A percentile compares a stretch with the other conserved stretches of the same genome.
Evolutionary conservation across 2,329 filamentous ascomycete genomes (phyloP).

Genomic region (Sporothrix brasiliensis): DNA sequence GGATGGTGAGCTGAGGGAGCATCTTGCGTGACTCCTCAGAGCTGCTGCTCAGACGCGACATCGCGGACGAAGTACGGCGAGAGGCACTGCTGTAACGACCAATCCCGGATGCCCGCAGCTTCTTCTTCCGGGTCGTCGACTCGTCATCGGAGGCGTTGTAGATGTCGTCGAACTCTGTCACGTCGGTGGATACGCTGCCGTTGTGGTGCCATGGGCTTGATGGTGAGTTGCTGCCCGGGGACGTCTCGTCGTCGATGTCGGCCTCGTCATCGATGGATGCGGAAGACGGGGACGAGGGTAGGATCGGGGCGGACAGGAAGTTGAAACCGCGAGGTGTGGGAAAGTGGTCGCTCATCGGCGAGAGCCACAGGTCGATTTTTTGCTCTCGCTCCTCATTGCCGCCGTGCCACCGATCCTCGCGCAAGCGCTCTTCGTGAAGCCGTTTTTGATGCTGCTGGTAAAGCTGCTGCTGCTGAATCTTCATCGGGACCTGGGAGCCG

Average conservation of each 20-base stretch:
- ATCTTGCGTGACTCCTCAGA: slow-evolving; percentile 45
- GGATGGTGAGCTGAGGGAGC: slow-evolving; percentile 59
- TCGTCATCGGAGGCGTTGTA: slow-evolving; percentile 87
- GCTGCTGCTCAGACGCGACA: slow-evolving; percentile 13
- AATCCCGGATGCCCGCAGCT: slow-evolving; percentile 48
- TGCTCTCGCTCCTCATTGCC: slow-evolving; percentile 45
- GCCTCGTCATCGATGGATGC: slow-evolving; percentile 53
- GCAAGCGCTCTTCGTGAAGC: slow-evolving; percentile 40
- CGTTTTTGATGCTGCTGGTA: slow-evolving; percentile 19
- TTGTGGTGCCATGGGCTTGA: slow-evolving; percentile 63
- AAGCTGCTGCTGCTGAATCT: slow-evolving; percentile 26
- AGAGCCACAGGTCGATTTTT: slow-evolving; percentile 62
- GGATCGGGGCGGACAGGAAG: slow-evolving; percentile 64
- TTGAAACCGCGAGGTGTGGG: slow-evolving; percentile 70
- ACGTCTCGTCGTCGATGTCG: slow-evolving; percentile 41
- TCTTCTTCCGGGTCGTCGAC: slow-evolving; percentile 46
- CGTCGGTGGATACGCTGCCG: slow-evolving; percentile 60
- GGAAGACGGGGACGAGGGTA: slow-evolving; percentile 63
- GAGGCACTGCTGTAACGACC: slow-evolving; percentile 43
- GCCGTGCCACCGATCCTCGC: slow-evolving; percentile 32
- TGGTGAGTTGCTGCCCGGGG: slow-evolving; percentile 43
- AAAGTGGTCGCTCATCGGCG: slow-evolving; percentile 66
- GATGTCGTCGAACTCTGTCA: slow-evolving; percentile 79
- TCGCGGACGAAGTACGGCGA: slow-evolving; percentile 35
- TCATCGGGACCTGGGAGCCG: slow-evolving; percentile 16